phyloP scores from a whole-genome alignment of 768 basidiomycete genomes.

The Phlegmacium glaucopus region DNA sequence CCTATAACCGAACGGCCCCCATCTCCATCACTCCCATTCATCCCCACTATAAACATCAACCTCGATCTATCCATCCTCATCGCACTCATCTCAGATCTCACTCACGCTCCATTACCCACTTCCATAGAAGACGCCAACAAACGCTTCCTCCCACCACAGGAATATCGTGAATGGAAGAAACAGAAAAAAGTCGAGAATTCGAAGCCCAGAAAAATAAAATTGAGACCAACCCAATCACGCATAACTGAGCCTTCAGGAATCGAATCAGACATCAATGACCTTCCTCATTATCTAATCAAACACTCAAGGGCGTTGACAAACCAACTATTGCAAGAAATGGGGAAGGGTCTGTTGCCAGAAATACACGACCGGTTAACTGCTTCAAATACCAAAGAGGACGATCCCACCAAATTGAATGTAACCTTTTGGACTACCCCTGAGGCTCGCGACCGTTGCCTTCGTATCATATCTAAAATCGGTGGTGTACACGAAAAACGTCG shows the following conservation, averaged over 20 bases:
- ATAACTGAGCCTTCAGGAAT: conserved; percentile 3
- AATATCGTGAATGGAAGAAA: conserved; percentile 60
- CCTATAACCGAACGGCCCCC: conserved; percentile 3
- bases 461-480: conserved; percentile 81
- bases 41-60: conserved; percentile 63
- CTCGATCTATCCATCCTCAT: conserved; percentile 84
- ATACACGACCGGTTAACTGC: conserved; percentile 44
- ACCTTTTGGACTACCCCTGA: conserved; percentile 82
- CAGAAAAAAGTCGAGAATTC: conserved; percentile 20
- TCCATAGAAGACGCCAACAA: conserved; percentile 53
- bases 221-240: background rate
- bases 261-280: conserved; percentile 27
- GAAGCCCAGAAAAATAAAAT: conserved; percentile 11
- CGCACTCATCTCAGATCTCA: conserved; percentile 79
- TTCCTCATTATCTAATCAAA: conserved; percentile 40
- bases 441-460: conserved; percentile 65
- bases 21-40: conserved; percentile 18
- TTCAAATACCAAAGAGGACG: background rate
- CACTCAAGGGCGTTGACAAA: conserved; percentile 68
- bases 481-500: conserved; percentile 64
- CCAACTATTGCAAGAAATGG: conserved; percentile 77
- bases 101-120: conserved; percentile 64
- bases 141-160: conserved; percentile 60
- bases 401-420: conserved; percentile 22
- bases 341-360: conserved; percentile 56